Base-by-base conservation (phyloP, 2,329 filamentous ascomycete genomes). In the Purpureocillium lavendulum region DNA sequence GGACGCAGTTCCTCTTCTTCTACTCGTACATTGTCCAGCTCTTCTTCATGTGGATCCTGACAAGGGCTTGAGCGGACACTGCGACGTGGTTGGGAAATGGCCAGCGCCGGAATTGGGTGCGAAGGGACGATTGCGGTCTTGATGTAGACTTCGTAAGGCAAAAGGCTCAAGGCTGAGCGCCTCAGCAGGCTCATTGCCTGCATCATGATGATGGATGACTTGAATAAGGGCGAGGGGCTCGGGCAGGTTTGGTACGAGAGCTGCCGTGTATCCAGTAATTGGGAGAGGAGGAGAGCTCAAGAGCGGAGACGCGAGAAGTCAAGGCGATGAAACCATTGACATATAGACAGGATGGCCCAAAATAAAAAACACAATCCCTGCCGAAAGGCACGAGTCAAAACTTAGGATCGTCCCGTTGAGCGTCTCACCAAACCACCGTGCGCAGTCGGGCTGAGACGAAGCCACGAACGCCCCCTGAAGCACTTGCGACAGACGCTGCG, bases 11-110 rank as follows among this genome's bases (percentile, higher is more conserved):
- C 56, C 71, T 96, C 49, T 94, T 94, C 62, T 73, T 89, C 50
- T 96, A 98, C 65, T 90, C 89, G 33, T 98, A 97, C 62, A 71
- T 94, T 40, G 82, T 97, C 41, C 92, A 98, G 67, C 76, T 97
- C 50, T 69, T 89, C 40, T 94, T 97, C 62, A 98, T 97, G 89
- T 92, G 90, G 82, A 62, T 77, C 48, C 62, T 80, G 43, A 76
- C 67, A 43, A 61, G 67, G 43, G 61, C 65, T 21, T 74, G 45
- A 50, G 15, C 14, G 15, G 28, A 32, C 16, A 8, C 13, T 7
- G 11, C 8, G n/a, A n/a, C n/a, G n/a, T n/a, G n/a, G n/a, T n/a
- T 26, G 10, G 35, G 10, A 17, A 7, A 15, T 30, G 29, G 11
- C 29, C 5, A 30, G 11, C 11, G 29, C 6, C 11, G 7, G 29